phyloP scores from a whole-genome alignment of 208 protist genomes.

The Naegleria lovaniensis region DNA sequence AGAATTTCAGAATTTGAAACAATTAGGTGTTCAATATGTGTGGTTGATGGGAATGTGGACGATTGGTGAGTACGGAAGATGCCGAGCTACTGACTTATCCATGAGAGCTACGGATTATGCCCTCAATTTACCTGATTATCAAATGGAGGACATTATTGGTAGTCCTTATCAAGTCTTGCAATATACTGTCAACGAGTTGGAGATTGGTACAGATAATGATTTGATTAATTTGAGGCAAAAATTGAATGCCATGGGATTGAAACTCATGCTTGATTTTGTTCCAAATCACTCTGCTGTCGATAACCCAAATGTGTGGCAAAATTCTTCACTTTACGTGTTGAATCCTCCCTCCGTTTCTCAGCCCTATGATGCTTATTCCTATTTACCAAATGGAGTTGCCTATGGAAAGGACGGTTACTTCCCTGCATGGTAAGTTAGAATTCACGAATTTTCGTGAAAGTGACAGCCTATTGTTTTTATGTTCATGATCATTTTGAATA shows the following conservation, averaged over 20 bases:
- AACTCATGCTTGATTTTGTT: constrained; percentile 63
- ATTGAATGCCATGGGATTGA: constrained; percentile 49
- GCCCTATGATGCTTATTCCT: constrained; percentile 45
- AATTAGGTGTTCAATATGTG: constrained; percentile 47
- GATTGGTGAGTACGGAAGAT: constrained; percentile 52
- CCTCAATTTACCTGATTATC: constrained; percentile 51
- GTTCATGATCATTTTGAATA: too few species aligned
- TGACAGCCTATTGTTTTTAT: too few species aligned
- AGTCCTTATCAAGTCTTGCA: constrained; percentile 58
- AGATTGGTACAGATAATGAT: constrained; percentile 43
- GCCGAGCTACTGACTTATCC: constrained; percentile 48
- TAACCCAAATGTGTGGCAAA: constrained; percentile 19
- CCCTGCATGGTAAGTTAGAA: constrained; percentile 18
- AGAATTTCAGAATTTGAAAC: constrained; percentile 35
- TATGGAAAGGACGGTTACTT: constrained; percentile 46
- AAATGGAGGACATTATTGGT: constrained; percentile 53
- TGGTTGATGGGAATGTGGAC: constrained; percentile 62
- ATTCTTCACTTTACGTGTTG: constrained; percentile 46
- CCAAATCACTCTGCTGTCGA: constrained; percentile 58
- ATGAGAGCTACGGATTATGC: constrained; percentile 36
- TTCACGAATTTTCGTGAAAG: too few species aligned
- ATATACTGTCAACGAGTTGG: constrained; percentile 45
- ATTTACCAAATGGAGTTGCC: constrained; percentile 49
- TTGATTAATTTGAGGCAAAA: constrained; percentile 37
- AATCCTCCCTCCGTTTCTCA: constrained; percentile 24